Base-by-base conservation (phyloP, 768 basidiomycete species). In the Serendipita sp. region DNA sequence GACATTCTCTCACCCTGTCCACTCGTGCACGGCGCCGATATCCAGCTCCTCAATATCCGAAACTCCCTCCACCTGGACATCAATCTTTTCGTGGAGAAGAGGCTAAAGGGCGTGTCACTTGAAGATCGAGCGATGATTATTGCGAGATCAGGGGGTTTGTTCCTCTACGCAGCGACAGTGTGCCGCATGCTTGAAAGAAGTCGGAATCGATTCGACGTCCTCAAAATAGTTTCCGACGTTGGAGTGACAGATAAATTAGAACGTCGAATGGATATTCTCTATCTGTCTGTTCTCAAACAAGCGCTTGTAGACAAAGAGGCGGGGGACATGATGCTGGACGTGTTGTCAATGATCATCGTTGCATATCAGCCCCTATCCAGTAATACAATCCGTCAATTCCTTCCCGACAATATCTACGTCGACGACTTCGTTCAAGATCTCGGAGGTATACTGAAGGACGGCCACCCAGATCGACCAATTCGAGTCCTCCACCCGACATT, bases 391-490 rank as follows among this genome's bases (percentile, higher is more conserved):
- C 17, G 24, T 11, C 17, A 11, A n/a, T 28, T 58, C 30, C 53
- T 58, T 24, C 53, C 53, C 17, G 31, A 31, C 22, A 58, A 26
- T 58, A 24, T 24, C 26, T n/a, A 58, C 9, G 53, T 58, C 30
- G 53, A 58, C 4, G 26, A 34, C 11, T 58, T 58, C 20, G 53
- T 58, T 28, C 53, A 58, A 34, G 53, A 58, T 34, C 30, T 58
- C 17, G 31, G 24, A 22, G 53, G 24, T 9, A 26, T 58, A 9
- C 53, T 58, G 17, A 58, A 58, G 26, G 53, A 58, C 31, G 53
- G 53, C 11, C 24, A 58, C 20, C 53, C 53, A 11, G 53, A 58
- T n/a, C 53, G 53, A 58, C 53, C 53, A 31, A 58, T 58, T 9
- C 17, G 28, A 33, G 53, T 58, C 4, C 30, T 58, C 1, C 53